Conservation (phyloP, 257 asterid genomes). For the Nicotiana otophora region DNA sequence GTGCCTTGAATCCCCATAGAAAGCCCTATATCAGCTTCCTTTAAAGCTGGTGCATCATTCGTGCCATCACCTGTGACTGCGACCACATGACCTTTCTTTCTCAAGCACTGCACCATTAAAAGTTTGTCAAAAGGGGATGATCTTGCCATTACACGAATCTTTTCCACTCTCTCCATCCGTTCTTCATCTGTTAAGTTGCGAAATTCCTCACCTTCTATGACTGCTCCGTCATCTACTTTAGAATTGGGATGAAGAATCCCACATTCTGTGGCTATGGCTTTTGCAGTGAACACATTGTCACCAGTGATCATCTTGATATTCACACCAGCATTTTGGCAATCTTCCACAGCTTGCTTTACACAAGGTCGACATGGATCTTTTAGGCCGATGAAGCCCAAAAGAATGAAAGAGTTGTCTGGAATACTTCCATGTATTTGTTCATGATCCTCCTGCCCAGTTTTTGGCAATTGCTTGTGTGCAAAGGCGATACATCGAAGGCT, state of each 20-base stretch:
- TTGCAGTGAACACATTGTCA: constrained; percentile 69
- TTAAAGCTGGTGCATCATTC: constrained; percentile 66
- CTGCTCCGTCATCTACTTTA: constrained; percentile 19
- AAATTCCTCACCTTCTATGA: constrained; percentile 61
- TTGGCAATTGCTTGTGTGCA: constrained; percentile 41
- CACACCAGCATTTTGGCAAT: constrained; percentile 60
- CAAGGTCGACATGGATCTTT: constrained; percentile 68
- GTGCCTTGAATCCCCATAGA: constrained; percentile 76
- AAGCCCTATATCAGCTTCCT: constrained; percentile 66
- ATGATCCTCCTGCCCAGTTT: neutral
- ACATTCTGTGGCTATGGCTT: constrained; percentile 67
- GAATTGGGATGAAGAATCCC: constrained; percentile 43
- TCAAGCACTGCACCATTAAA: constrained; percentile 63
- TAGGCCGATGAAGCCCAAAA: constrained; percentile 56
- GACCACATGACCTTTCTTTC: constrained; percentile 56
- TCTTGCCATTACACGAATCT: constrained; percentile 60
- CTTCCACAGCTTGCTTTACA: constrained; percentile 54
- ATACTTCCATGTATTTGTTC: constrained; percentile 8
- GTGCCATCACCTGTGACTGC: constrained; percentile 75
- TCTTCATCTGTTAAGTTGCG: constrained; percentile 52
- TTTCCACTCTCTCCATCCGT: constrained; percentile 48
- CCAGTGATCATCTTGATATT: constrained; percentile 71
- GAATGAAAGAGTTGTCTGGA: constrained; percentile 32
- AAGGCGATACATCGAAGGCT: constrained; percentile 71
- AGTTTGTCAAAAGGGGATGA: constrained; percentile 79